Conservation (phyloP, 2,329 filamentous ascomycete genomes). For the Neurospora crassa region DNA sequence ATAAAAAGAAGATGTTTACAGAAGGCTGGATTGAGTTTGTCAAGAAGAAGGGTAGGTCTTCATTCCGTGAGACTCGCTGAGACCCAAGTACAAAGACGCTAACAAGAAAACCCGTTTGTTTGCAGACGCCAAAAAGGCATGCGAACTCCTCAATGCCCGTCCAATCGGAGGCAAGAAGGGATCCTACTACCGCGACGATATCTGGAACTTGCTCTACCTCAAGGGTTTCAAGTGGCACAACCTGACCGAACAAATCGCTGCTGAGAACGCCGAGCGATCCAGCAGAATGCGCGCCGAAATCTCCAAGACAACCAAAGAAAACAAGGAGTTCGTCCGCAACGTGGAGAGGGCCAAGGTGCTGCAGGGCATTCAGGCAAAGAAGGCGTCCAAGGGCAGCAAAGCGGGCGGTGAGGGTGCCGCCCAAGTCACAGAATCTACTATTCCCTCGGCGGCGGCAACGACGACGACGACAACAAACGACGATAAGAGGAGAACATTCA, state of each 20-base stretch:
- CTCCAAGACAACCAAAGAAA: slow-evolving; percentile 64
- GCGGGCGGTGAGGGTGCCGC: slow-evolving; percentile 18
- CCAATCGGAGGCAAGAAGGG: slow-evolving; percentile 79
- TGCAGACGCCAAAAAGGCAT: slow-evolving; percentile 61
- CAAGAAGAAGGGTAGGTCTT: slow-evolving; percentile 41
- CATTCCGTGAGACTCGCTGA: neutral
- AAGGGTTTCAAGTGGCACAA: slow-evolving; percentile 73
- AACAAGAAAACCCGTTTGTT: neutral
- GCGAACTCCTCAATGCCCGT: slow-evolving; percentile 65
- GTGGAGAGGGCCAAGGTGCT: slow-evolving; percentile 73
- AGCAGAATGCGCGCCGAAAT: slow-evolving; percentile 72
- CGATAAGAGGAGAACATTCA: slow-evolving; percentile 46
- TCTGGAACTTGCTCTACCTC: slow-evolving; percentile 77
- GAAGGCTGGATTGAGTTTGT: slow-evolving; percentile 84
- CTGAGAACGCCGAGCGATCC: slow-evolving; percentile 71
- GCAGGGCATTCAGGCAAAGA: slow-evolving; percentile 60
- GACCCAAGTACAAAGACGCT: neutral
- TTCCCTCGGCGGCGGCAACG: neutral
- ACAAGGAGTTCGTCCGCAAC: slow-evolving; percentile 71
- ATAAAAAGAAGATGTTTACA: slow-evolving; percentile 72
- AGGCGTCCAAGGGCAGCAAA: slow-evolving; percentile 34
- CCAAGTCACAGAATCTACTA: neutral
- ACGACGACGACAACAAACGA: neutral
- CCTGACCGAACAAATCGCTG: slow-evolving; percentile 56
- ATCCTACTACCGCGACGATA: slow-evolving; percentile 73